Percentiles rank a stretch among this genome's conserved stretches.
Evolutionary conservation across 2,329 filamentous ascomycete species (phyloP).

Genomic region (Aureobasidium sp.): DNA sequence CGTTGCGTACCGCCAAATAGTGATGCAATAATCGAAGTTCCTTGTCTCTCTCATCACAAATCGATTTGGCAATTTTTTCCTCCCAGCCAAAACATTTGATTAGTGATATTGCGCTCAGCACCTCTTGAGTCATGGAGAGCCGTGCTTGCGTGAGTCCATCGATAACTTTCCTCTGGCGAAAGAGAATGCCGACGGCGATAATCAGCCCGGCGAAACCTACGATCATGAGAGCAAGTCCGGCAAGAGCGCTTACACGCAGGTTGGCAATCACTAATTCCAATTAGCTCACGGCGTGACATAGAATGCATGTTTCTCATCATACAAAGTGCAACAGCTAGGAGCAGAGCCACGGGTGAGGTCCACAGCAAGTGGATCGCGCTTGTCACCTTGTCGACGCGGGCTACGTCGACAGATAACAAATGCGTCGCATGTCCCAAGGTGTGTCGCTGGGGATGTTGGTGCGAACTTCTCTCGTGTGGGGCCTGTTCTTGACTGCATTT

Average conservation of each 20-base stretch:
- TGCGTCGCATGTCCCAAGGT: no score
- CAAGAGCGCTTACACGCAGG: conserved; percentile 54
- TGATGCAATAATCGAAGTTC: conserved; percentile 80
- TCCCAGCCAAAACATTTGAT: conserved; percentile 98
- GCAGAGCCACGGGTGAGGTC: no score
- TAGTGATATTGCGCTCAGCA: conserved; percentile 81
- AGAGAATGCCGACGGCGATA: conserved; percentile 66
- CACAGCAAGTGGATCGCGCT: no score
- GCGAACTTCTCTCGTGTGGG: no score
- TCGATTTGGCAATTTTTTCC: conserved; percentile 69
- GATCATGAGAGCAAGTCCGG: conserved; percentile 77
- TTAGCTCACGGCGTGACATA: no score
- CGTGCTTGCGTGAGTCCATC: conserved; percentile 93
- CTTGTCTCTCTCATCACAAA: conserved; percentile 63
- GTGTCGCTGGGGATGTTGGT: no score
- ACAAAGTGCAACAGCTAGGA: no score
- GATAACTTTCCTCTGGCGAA: conserved; percentile 68
- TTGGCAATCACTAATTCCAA: no score
- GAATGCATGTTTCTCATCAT: conserved; percentile 40
- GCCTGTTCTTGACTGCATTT: conserved; percentile 21
- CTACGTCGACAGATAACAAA: no score
- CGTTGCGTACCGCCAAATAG: conserved; percentile 75
- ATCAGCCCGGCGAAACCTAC: conserved; percentile 72
- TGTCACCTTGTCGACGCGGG: no score
- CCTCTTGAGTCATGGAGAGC: conserved; percentile 86